Evolutionary conservation across 1,139 yeast species (phyloP).

Genomic region (Geotrichum klebahnii): DNA sequence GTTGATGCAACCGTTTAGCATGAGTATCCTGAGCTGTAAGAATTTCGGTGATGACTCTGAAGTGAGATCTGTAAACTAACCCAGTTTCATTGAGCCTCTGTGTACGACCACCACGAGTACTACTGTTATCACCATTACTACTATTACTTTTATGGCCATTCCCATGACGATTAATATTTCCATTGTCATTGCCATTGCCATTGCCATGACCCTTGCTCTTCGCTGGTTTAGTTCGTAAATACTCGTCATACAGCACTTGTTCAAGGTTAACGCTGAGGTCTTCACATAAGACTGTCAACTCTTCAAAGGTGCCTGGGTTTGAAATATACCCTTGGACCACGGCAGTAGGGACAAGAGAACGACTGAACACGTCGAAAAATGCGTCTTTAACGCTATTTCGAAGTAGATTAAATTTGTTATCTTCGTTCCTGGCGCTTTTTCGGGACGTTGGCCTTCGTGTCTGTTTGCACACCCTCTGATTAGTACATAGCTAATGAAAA

Average conservation of each 20-base stretch:
- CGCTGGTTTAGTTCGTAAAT: constrained; percentile 30
- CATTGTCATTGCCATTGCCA: neutral
- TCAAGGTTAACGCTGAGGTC: constrained; percentile 43
- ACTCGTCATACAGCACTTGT: constrained; percentile 40
- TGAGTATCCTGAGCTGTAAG: constrained; percentile 51
- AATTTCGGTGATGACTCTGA: constrained; percentile 52
- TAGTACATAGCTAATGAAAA: no score
- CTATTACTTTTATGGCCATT: no score
- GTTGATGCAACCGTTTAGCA: constrained; percentile 43
- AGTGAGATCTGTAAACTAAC: constrained; percentile 50
- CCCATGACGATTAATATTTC: neutral
- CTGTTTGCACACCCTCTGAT: neutral
- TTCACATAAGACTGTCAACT: constrained; percentile 33
- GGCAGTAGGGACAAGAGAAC: constrained; percentile 46
- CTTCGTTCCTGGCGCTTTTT: no score
- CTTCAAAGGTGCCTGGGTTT: constrained; percentile 43
- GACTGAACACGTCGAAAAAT: constrained; percentile 38
- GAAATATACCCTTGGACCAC: constrained; percentile 21
- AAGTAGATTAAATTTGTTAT: no score
- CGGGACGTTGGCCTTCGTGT: neutral
- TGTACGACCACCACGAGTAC: no score
- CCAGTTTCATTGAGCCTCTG: constrained; percentile 43
- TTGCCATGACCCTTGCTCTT: neutral
- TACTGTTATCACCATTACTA: no score
- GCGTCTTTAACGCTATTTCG: constrained; percentile 45